Base-by-base conservation (phyloP, 2,329 filamentous ascomycete species). In the Coleophoma crateriformis region DNA sequence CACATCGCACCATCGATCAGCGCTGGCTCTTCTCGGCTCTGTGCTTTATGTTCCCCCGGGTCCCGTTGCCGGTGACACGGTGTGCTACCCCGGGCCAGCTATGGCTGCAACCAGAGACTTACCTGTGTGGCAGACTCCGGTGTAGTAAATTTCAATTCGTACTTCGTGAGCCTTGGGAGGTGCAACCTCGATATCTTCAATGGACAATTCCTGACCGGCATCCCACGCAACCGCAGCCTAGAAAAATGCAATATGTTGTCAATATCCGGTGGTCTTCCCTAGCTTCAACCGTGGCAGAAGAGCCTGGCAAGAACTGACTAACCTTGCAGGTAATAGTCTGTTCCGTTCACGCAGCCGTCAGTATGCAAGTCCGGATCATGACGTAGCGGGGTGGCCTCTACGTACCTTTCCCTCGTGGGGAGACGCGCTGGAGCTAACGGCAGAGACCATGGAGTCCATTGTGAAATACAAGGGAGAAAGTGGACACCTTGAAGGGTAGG, bases 111-210 rank as follows among this genome's bases (percentile, higher is more conserved):
- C 35, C 1, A 38, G 13, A 17, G 45, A 65, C 69, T 61, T 74
- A 94, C 89, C 89, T 68, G 92, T 99, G 76, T 99, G 94, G 78
- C 94, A 99, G 68, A 99, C 94, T 72, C 94, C 94, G 48, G 94
- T 99, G 78, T 96, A 95, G 78, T 92, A 86, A 68, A 97, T 89
- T 77, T 97, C 76, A 67, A 99, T 96, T 64, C 94, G 89, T 67
- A 99, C 94, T 76, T 99, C 94, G 73, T 95, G 82, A 54, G 92
- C 91, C 72, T 79, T 84, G 52, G 94, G 94, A 55, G 92, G 87
- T 47, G 79, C 82, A 58, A 99, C 94, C 74, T 97, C 91, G 63
- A 99, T 78, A 61, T 95, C 89, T 74, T 99, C 94, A 60, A 97
- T 80, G 63, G 78, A 83, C 58, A 99, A 81, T 60, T 89, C 85